Percentiles rank a stretch among this genome's conserved stretches.
phyloP scores from a whole-genome alignment of 768 basidiomycete species.

The Calocybe cyanea region DNA sequence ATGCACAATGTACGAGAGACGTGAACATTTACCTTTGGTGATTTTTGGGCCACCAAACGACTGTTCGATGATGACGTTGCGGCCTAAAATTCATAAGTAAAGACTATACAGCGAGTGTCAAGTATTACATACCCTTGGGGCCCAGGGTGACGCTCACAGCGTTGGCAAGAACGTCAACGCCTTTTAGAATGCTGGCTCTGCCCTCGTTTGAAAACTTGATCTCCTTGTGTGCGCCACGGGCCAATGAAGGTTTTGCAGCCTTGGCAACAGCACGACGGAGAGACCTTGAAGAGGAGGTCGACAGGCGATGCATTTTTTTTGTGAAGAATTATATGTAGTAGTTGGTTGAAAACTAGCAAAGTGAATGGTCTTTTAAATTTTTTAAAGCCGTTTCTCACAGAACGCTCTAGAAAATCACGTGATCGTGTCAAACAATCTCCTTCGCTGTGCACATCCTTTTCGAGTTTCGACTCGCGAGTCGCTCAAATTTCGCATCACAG shows the following conservation, averaged over 20 bases:
- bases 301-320: conserved; percentile 67
- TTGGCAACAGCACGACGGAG: conserved; percentile 65
- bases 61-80: conserved; percentile 99
- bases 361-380: neutral
- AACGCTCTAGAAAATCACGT: conserved; percentile 11
- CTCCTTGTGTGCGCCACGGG: conserved; percentile 88
- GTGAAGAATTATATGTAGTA: too few species aligned
- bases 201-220: conserved; percentile 97
- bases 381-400: conserved; percentile 1
- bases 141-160: conserved; percentile 96
- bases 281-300: conserved; percentile 59
- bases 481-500: too few species aligned
- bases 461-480: too few species aligned
- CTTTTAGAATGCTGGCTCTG: conserved; percentile 87
- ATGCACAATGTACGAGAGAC: neutral
- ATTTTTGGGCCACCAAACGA: conserved; percentile 89
- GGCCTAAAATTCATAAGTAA: conserved; percentile 44
- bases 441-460: too few species aligned
- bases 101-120: neutral
- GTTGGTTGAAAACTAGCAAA: neutral
- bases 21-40: conserved; percentile 71
- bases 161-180: conserved; percentile 95
- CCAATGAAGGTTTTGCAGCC: conserved; percentile 47
- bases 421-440: too few species aligned
- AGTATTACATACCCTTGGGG: conserved; percentile 69